Evolutionary conservation across 202 grass and related monocot genomes (phyloP), one percentile per base, ranked within the genome.

Genomic region (Digitaria exilis): DNA sequence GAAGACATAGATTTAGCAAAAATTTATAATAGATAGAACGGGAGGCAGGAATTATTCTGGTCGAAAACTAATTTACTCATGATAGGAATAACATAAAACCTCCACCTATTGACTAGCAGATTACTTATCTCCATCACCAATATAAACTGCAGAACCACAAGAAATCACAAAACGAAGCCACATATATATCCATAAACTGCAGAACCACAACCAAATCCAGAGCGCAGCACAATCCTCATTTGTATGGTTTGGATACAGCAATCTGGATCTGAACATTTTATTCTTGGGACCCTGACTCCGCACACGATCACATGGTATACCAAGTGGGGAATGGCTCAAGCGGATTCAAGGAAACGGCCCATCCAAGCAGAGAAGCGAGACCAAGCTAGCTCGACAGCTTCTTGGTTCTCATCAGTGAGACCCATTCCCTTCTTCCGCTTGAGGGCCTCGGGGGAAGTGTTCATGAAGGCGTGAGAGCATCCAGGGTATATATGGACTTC

Each of bases 401-500:
- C 89, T 54, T 80, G 70, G 63, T 89, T 89, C 79, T 92, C 93
- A 66, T 90, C 89, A 52, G 71, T 75, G 83, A 88, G n/a, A 77
- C 91, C 91, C 96, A 96, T 96, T 48, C 55, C 83, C 50, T 98
- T 95, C 88, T 90, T 91, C 80, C 96, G 90, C 78, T 90, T 78
- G 43, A 96, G 57, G 60, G 91, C 93, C 29, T 95, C 96, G 0
- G 85, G 89, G 11, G 96, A 98, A 18, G 77, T 49, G 82, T 98
- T 96, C 96, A 98, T 96, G 63, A 98, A 98, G 62, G 91, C 91
- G 41, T 98, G 96, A 0, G 76, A 88, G 39, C 88, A 92, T 41
- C 89, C 83, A 63, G 91, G 89, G 78, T 98, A 98, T 68, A 98
- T 85, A 61, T 94, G 89, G 8, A 98, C 91, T 86, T 98, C 93